Base-by-base conservation (phyloP, 805 yeast species). In the Zygoascus ofunaensis region DNA sequence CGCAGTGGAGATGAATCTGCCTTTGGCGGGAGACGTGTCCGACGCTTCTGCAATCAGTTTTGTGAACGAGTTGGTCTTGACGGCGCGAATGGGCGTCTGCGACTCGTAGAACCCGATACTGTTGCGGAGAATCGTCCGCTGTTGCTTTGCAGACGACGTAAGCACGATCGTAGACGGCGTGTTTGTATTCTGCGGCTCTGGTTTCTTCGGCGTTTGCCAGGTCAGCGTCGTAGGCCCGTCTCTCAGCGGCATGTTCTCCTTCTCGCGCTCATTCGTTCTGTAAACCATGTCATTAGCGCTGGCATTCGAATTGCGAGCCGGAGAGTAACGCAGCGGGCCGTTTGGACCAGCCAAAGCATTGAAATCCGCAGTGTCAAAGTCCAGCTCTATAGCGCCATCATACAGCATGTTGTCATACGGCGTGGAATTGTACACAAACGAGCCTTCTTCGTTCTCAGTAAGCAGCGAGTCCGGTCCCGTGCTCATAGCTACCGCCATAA, bases 11-110 rank as follows among this genome's bases (percentile, higher is more conserved):
- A 47, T 33, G 32, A 55, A 59, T 37, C 57, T 47, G 2, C 63
- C 63, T 50, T 57, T 55, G 22, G 63, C 63, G 2, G 63, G 63
- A 26, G 58, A 50, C 24, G 53, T 47, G 36, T 55, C 59, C 26
- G 57, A 55, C 3, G 63, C 61, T 15, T 43, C 57, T n/a, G 59
- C 47, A 5, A 59, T 61, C 8, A 58, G 54, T 34, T 51, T 52
- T 4, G 61, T 47, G 10, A 46, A 38, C 5, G 60, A 55, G 28
- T 48, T 51, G 44, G 47, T 40, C 15, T 62, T 53, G 32, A 24
- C 32, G 4, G 41, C 41, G 4, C 53, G 54, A 15, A 60, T 61
- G 12, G 63, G 63, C 1, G 63, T 59, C 2, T 62, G 63, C 21
- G 60, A 56, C 20, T 51, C 21, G 36, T 17, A n/a, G 21, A 24